These are phyloP conservation scores for Dryas octopetala DNA, from an alignment of 306 rosid genomes.

Conservation along the genomic window DNA sequence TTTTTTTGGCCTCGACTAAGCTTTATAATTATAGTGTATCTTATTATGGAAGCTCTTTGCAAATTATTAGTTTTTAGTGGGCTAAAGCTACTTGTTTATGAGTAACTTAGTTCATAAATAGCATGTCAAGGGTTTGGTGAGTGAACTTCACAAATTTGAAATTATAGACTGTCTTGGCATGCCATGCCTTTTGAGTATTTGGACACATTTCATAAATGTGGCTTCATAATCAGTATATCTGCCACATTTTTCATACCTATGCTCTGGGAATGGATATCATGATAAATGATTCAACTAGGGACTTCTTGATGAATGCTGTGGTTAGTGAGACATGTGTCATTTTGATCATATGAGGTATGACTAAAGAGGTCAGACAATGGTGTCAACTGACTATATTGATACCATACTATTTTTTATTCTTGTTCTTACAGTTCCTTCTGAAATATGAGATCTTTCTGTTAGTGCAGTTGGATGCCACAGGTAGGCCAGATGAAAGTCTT, in stretches of 20 bases:
- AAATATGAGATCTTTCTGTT: slow-evolving; percentile 30
- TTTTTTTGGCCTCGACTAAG: neutral
- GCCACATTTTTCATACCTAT: neutral
- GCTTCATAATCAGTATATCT: neutral
- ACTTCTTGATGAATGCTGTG: neutral
- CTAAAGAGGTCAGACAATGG: neutral
- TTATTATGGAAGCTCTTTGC: slow-evolving; percentile 7
- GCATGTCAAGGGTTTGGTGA: neutral
- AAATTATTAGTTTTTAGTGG: neutral
- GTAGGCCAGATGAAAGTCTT: slow-evolving; percentile 92
- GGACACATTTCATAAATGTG: neutral
- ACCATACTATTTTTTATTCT: slow-evolving; percentile 2
- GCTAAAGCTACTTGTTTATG: neutral
- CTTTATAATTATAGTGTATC: neutral
- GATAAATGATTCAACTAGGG: neutral
- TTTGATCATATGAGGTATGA: neutral
- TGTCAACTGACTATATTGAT: neutral
- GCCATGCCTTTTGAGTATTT: neutral
- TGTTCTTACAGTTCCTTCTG: slow-evolving; percentile 18
- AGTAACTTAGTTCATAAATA: neutral
- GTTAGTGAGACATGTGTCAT: neutral
- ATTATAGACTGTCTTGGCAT: neutral
- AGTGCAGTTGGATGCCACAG: slow-evolving; percentile 79
- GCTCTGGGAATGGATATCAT: neutral
- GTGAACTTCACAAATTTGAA: slow-evolving; percentile 6